Evolutionary conservation across 192 early-diverging fungal species (phyloP), one percentile per base, ranked within the genome.

Genomic region (Paraglomus brasilianum): DNA sequence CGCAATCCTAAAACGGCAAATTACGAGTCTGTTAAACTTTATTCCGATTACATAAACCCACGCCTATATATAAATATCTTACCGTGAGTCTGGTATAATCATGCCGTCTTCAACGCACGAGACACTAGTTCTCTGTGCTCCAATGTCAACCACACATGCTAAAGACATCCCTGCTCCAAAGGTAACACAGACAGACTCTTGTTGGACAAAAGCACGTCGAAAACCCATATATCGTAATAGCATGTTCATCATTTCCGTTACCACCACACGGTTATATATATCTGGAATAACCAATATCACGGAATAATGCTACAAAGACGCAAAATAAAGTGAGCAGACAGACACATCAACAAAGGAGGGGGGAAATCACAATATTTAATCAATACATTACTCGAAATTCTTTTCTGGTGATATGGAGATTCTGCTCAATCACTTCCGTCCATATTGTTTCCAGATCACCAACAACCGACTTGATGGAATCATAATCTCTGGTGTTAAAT

Each of bases 121-220:
- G 21, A 94, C 78, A 68, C 83, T 93, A 9, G 93, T 93, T 30
- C 87, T 91, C 69, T 96, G 93, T 6, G 94, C 94, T 7, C 94
- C 94, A 72, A 96, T 89, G 66, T 95, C 93, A 4, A 96, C 90
- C 14, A 96, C 89, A 72, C 93, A 94, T 0, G 92, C 92, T 0
- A 85, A 81, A 0, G 92, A 90, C 19, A 93, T 83, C 8, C 94
- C 94, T 2, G 94, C 92, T 53, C 94, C 94, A 81, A 88, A 93
- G 0, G 88, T 88, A 1, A 92, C 94, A 74, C 88, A 90, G 13
- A 83, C 79, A 0, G 94, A 92, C 72, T 91, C 90, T 74, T 94
- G 92, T 49, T 92, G 88, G 22, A 93, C 68, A 51, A 93, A 80
- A 0, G 92, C 82, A 6, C 85, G 83, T n/a, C 76, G 78, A 69